Percentiles rank a stretch among this genome's conserved stretches.
Conservation (phyloP, 2,329 filamentous ascomycete species). For the Colletotrichum sp. region DNA sequence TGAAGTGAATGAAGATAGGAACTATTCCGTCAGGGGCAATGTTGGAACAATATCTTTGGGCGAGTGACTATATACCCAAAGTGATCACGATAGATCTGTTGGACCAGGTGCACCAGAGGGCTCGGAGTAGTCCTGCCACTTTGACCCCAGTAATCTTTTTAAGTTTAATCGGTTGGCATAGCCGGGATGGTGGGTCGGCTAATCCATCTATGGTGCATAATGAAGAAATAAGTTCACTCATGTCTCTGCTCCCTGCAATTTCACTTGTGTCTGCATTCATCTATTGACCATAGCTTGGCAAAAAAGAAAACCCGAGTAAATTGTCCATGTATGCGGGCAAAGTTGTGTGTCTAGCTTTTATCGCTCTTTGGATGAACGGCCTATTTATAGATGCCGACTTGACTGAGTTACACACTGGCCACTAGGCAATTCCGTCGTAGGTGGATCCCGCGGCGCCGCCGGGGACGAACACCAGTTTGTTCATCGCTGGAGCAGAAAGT, state of each 20-base stretch:
- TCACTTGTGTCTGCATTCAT: not conserved
- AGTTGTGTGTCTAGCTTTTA: not conserved
- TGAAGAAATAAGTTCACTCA: not conserved
- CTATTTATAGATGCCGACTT: not conserved
- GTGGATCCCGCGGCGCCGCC: not conserved
- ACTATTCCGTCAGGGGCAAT: fast-evolving
- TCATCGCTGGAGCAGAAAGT: not conserved
- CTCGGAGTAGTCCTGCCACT: not conserved
- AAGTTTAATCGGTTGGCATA: not conserved
- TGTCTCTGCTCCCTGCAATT: too few relatives aligned
- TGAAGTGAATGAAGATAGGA: not conserved
- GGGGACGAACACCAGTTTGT: not conserved
- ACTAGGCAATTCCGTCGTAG: not conserved
- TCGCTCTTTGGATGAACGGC: not conserved
- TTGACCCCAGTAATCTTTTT: not conserved
- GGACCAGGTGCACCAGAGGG: not conserved
- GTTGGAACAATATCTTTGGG: not conserved
- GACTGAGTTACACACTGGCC: not conserved
- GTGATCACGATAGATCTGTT: not conserved
- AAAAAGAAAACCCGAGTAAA: not conserved
- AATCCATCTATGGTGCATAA: not conserved
- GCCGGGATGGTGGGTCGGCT: not conserved
- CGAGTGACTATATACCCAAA: not conserved
- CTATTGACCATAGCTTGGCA: not conserved
- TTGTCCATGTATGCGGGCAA: not conserved